These are phyloP conservation scores for Colletotrichum tabaci DNA, from an alignment of 2,329 filamentous ascomycete species.

Conservation along the genomic window DNA sequence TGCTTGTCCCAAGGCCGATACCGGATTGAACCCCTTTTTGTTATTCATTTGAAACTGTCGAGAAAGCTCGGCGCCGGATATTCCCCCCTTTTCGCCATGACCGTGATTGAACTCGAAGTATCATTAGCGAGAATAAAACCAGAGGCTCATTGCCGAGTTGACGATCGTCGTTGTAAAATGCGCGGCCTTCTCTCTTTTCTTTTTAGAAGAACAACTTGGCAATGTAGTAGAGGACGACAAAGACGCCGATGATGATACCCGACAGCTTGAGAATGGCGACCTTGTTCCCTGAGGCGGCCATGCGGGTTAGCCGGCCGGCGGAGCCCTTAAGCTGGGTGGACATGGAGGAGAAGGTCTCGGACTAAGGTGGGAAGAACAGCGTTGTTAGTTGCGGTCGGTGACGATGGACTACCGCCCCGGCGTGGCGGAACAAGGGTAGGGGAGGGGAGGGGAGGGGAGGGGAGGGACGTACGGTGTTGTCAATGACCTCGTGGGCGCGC, in stretches of 20 bases:
- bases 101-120: neutral
- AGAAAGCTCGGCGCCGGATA: neutral
- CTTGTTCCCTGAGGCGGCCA: conserved; percentile 93
- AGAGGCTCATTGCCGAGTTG: neutral
- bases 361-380: conserved; percentile 61
- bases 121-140: neutral
- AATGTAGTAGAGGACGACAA: conserved; percentile 84
- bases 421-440: neutral
- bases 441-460: neutral
- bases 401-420: neutral
- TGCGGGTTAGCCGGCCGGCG: conserved; percentile 84
- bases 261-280: conserved; percentile 92
- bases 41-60: neutral
- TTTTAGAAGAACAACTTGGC: conserved; percentile 73
- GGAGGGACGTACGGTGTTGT: conserved; percentile 78
- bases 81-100: neutral
- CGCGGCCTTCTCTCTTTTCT: neutral
- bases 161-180: neutral
- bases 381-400: neutral
- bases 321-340: conserved; percentile 86
- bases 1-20: conserved; percentile 1
- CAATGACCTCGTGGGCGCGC: conserved; percentile 87
- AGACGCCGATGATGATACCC: conserved; percentile 81
- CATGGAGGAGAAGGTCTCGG: conserved; percentile 93
- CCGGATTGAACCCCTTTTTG: neutral